A percentile compares a stretch with the other conserved stretches of the same genome.
phyloP scores from a whole-genome alignment of 2,329 filamentous ascomycete species.

The Talaromyces verruculosus region DNA sequence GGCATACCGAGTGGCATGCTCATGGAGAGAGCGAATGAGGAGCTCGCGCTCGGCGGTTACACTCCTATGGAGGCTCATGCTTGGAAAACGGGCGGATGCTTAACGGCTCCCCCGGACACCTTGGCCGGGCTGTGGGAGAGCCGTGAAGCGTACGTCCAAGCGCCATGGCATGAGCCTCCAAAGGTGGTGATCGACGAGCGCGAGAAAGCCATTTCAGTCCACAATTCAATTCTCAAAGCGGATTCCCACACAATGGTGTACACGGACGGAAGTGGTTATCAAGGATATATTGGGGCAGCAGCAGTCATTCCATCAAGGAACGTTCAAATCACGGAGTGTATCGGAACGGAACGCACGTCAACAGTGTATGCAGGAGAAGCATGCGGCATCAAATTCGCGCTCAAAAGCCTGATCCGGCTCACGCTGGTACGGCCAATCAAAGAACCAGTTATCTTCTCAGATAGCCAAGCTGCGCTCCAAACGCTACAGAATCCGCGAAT shows the following conservation, averaged over 20 bases:
- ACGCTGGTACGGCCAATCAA: not conserved
- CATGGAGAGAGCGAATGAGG: not conserved
- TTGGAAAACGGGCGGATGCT: not conserved
- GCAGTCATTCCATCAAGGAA: not conserved
- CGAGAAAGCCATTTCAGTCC: not conserved
- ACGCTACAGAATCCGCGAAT: not conserved
- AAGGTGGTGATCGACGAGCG: conserved; percentile 11
- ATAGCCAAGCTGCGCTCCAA: not conserved
- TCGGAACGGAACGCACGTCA: not conserved
- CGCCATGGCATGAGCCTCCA: conserved; percentile 18
- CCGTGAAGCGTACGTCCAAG: conserved; percentile 20
- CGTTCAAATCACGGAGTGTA: not conserved
- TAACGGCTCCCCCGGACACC: not conserved
- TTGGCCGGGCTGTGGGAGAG: not conserved
- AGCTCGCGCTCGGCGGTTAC: conserved; percentile 7
- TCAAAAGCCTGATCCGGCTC: not conserved
- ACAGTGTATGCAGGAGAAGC: not conserved
- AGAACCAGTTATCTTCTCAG: not conserved
- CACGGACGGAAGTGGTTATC: not conserved
- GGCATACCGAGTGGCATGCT: not conserved
- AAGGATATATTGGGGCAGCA: not conserved
- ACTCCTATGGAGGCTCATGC: conserved; percentile 1
- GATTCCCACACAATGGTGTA: not conserved
- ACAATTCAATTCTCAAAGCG: not conserved
- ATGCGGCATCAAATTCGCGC: not conserved